Evolutionary conservation across 2,329 filamentous ascomycete genomes (phyloP).

Genomic region (Alternaria infectoria): DNA sequence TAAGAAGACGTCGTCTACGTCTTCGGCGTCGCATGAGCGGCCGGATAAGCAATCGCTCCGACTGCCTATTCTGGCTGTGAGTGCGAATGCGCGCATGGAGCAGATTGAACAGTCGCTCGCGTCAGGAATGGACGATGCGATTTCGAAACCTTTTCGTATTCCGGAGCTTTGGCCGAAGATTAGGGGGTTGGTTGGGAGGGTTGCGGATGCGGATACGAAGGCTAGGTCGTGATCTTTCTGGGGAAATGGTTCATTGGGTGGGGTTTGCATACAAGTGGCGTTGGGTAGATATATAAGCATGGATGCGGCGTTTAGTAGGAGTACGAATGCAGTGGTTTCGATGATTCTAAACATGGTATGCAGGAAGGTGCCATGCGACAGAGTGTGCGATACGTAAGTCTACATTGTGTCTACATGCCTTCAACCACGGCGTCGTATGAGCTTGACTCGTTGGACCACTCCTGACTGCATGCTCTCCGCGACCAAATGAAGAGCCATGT

Average conservation of each 20-base stretch:
- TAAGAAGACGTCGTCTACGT: not conserved
- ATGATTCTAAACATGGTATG: too few species aligned
- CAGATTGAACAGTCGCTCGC: constrained; percentile 38
- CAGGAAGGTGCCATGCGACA: too few species aligned
- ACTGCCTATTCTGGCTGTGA: constrained; percentile 43
- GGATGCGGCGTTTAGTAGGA: not conserved
- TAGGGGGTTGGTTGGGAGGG: constrained; percentile 9
- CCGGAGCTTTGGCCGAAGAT: constrained; percentile 32
- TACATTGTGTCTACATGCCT: too few species aligned
- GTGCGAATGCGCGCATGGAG: constrained; percentile 44
- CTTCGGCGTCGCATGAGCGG: not conserved
- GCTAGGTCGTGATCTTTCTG: not conserved
- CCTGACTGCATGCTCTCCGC: too few species aligned
- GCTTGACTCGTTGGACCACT: too few species aligned
- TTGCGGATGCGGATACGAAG: not conserved
- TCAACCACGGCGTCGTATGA: too few species aligned
- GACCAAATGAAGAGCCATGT: too few species aligned
- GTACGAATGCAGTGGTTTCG: not conserved
- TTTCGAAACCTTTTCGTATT: constrained; percentile 34
- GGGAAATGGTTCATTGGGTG: not conserved
- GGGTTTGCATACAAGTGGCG: not conserved
- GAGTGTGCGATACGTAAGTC: too few species aligned
- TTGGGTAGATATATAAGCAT: not conserved
- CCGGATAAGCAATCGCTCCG: constrained; percentile 5
- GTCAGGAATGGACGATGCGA: constrained; percentile 42